Evolutionary conservation across 352 stramenopile species (phyloP), one percentile per base, ranked within the genome.

Genomic region (Ochromonadaceae sp.): DNA sequence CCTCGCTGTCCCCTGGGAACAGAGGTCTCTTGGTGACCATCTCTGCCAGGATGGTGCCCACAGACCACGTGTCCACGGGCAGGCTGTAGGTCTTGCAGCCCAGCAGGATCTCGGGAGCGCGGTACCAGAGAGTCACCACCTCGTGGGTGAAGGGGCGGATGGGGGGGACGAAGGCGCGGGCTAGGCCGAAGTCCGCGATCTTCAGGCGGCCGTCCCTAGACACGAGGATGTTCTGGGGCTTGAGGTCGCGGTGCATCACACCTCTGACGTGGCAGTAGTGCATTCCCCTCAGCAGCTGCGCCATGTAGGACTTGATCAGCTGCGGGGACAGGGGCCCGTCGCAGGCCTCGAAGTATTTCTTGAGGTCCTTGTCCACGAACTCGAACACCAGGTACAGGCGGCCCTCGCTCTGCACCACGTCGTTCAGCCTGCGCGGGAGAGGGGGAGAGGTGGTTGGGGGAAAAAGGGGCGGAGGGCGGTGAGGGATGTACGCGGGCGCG

Each of bases 41-140:
- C 73, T 79, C 72, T n/a, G 87, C 84, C 65, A 92, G 81, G 68
- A 90, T 91, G 20, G 81, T 81, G 22, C 85, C 85, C 59, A 88
- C 78, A 31, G 81, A 78, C 82, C 82, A 92, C 36, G 88, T 74
- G 70, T 92, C 84, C 30, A 92, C 77, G 15, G 81, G 81, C 17
- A 82, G 81, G n/a, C 81, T 79, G 70, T 92, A 92, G 12, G 79
- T 96, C 75, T 88, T 80, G 7, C 71, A 82, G 7, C 92, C 92
- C 0, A 99, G 79, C 38, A 99, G 72, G 66, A 99, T 98, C 78
- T 99, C 93, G 0, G 93, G 93, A 26, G 92, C 86, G 14, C 93
- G 85, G 74, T 99, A 99, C 93, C 93, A 99, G 9, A 99, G 80
- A 43, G 93, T 99, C 5, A 99, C 92, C 35, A 99, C 84, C 70